Evolutionary conservation across 2,329 filamentous ascomycete species (phyloP).

Genomic region (Teratosphaeria pseudoeucalypti): DNA sequence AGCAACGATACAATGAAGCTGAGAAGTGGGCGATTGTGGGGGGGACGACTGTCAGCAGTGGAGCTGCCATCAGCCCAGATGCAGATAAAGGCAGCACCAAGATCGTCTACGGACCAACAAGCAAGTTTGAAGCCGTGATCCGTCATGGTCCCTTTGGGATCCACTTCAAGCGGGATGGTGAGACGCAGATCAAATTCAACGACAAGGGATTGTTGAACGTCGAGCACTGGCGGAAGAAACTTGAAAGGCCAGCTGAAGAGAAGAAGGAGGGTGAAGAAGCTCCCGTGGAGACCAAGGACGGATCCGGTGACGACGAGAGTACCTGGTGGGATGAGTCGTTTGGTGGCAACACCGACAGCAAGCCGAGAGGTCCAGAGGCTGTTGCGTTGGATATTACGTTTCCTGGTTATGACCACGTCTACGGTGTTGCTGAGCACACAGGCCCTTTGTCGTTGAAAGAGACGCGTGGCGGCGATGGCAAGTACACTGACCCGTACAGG

Average conservation of each 20-base stretch:
- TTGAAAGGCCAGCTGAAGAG: slow-evolving; percentile 55
- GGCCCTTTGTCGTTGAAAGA: slow-evolving; percentile 80
- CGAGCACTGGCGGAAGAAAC: slow-evolving; percentile 88
- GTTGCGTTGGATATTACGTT: slow-evolving; percentile 87
- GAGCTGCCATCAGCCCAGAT: slow-evolving; percentile 57
- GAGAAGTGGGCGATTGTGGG: slow-evolving; percentile 80
- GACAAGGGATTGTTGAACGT: slow-evolving; percentile 82
- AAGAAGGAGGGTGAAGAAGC: slow-evolving; percentile 44
- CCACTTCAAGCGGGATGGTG: slow-evolving; percentile 75
- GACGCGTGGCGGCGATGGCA: slow-evolving; percentile 77
- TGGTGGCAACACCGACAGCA: slow-evolving; percentile 87
- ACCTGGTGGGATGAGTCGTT: slow-evolving; percentile 99
- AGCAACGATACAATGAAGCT: slow-evolving; percentile 90
- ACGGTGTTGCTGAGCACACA: slow-evolving; percentile 86
- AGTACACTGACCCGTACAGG: slow-evolving; percentile 81
- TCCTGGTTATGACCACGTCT: slow-evolving; percentile 83
- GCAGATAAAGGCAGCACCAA: slow-evolving; percentile 57
- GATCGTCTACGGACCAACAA: slow-evolving; percentile 67
- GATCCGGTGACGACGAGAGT: slow-evolving; percentile 59
- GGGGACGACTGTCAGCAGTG: slow-evolving; percentile 61
- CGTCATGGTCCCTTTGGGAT: slow-evolving; percentile 72
- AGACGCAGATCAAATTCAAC: slow-evolving; percentile 78
- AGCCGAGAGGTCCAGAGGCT: slow-evolving; percentile 90
- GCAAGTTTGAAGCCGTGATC: slow-evolving; percentile 72
- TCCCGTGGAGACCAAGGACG: slow-evolving; percentile 28